Evolutionary conservation across 2,329 filamentous ascomycete species (phyloP).

Genomic region (Arthrobotrys musiformis): DNA sequence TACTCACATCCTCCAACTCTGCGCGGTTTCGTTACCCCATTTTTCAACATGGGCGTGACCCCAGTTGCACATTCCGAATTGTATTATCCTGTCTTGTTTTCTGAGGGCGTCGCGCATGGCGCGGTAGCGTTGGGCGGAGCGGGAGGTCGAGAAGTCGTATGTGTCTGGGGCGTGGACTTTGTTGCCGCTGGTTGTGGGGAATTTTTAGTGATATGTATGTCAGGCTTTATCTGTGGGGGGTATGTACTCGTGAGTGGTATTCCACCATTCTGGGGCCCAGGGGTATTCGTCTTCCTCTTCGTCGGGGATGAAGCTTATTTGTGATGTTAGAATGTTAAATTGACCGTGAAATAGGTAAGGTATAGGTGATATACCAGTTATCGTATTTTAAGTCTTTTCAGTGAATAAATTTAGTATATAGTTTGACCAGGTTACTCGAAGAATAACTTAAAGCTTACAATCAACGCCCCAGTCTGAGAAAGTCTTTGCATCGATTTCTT

Average conservation of each 20-base stretch:
- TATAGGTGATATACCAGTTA: slow-evolving; percentile 65
- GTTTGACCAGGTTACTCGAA: not conserved
- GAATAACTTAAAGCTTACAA: slow-evolving; percentile 62
- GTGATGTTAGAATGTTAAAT: not conserved
- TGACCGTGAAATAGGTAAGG: not conserved
- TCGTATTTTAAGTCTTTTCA: slow-evolving; percentile 69
- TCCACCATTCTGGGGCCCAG: slow-evolving; percentile 49
- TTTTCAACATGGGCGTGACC: slow-evolving; percentile 66
- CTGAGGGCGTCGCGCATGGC: slow-evolving; percentile 68
- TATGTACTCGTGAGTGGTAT: slow-evolving; percentile 39
- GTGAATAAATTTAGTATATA: not conserved
- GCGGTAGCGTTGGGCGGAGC: slow-evolving; percentile 65
- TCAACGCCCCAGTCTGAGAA: slow-evolving; percentile 72
- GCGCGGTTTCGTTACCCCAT: slow-evolving; percentile 67
- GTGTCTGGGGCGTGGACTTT: slow-evolving; percentile 62
- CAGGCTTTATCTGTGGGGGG: too few species aligned
- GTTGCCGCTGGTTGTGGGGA: slow-evolving; percentile 61
- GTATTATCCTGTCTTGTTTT: slow-evolving; percentile 65
- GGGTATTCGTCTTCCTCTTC: slow-evolving; percentile 53
- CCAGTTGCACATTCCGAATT: slow-evolving; percentile 69
- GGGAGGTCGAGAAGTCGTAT: slow-evolving; percentile 68
- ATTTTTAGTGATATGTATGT: too few species aligned
- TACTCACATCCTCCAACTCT: slow-evolving; percentile 64
- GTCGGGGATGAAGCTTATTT: slow-evolving; percentile 40
- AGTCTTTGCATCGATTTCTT: slow-evolving; percentile 60